Evolutionary conservation across 2,329 filamentous ascomycete genomes (phyloP).

Genomic region (Aphanoascus verrucosus): DNA sequence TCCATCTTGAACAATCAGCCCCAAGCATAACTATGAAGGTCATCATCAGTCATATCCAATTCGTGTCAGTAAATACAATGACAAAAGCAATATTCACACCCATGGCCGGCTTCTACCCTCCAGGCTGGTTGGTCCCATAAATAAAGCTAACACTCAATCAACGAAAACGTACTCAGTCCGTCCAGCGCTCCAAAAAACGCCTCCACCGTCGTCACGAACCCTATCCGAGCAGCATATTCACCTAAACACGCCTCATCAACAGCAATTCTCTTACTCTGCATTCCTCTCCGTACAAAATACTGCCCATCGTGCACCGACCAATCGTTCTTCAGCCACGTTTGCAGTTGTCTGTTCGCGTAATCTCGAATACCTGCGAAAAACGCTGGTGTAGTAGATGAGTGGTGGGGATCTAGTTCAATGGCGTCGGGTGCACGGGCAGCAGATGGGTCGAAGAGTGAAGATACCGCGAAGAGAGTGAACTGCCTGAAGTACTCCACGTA

Average conservation of each 20-base stretch:
- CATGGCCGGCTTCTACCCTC: too few relatives aligned
- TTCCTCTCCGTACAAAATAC: slow-evolving; percentile 40
- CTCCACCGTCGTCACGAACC: slow-evolving; percentile 21
- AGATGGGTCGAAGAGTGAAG: slow-evolving; percentile 21
- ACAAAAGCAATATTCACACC: too few relatives aligned
- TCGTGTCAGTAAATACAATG: too few relatives aligned
- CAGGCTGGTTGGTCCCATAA: too few relatives aligned
- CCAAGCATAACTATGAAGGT: too few relatives aligned
- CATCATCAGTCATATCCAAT: too few relatives aligned
- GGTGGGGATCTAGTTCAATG: slow-evolving; percentile 12
- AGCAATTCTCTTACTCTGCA: slow-evolving; percentile 36
- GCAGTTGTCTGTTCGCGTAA: slow-evolving; percentile 35
- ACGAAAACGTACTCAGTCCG: slow-evolving; percentile 16
- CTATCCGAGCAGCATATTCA: slow-evolving; percentile 17
- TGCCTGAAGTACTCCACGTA: slow-evolving; percentile 33
- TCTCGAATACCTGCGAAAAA: slow-evolving; percentile 22
- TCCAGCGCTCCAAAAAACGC: slow-evolving; percentile 18
- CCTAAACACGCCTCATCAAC: slow-evolving; percentile 26
- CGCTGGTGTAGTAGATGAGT: slow-evolving; percentile 6
- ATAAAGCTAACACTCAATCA: background rate
- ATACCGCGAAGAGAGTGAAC: slow-evolving; percentile 28
- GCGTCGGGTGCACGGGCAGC: slow-evolving; percentile 14
- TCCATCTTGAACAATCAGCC: too few relatives aligned
- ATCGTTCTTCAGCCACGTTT: slow-evolving; percentile 34
- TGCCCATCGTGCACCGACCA: slow-evolving; percentile 38